phyloP scores from a whole-genome alignment of 441 rosid species.

The Jatropha multifida region DNA sequence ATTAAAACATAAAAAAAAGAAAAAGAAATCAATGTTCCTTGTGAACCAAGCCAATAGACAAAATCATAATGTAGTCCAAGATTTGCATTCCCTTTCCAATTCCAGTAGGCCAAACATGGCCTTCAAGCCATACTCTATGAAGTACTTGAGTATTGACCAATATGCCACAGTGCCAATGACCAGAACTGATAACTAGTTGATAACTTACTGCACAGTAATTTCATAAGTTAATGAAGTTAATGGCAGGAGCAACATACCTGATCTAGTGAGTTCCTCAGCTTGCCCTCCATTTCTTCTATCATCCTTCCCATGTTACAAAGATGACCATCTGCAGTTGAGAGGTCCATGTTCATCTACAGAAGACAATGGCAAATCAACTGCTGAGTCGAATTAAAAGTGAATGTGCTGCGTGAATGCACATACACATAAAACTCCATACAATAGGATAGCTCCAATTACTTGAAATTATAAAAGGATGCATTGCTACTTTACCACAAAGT shows the following conservation, averaged over 20 bases:
- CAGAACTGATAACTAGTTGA: not conserved
- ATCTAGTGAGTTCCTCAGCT: constrained; percentile 88
- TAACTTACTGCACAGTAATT: not conserved
- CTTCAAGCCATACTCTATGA: not conserved
- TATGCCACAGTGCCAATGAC: not conserved
- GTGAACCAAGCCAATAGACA: no score
- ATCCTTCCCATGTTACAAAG: constrained; percentile 96
- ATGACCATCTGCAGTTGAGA: constrained; percentile 83
- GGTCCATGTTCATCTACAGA: constrained; percentile 80
- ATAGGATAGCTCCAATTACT: no score
- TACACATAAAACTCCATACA: no score
- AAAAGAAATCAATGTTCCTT: no score
- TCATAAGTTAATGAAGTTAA: not conserved
- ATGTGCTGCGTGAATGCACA: no score
- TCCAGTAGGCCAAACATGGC: no score
- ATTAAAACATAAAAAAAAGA: no score
- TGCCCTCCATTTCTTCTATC: constrained; percentile 98
- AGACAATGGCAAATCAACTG: not conserved
- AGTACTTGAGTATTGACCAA: not conserved
- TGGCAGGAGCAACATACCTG: constrained; percentile 46
- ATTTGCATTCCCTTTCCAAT: no score
- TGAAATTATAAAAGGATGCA: no score
- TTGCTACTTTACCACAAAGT: no score
- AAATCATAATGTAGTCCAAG: no score
- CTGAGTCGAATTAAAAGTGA: no score